Base-by-base conservation (phyloP, 768 basidiomycete species). In the Pholiota conissans region DNA sequence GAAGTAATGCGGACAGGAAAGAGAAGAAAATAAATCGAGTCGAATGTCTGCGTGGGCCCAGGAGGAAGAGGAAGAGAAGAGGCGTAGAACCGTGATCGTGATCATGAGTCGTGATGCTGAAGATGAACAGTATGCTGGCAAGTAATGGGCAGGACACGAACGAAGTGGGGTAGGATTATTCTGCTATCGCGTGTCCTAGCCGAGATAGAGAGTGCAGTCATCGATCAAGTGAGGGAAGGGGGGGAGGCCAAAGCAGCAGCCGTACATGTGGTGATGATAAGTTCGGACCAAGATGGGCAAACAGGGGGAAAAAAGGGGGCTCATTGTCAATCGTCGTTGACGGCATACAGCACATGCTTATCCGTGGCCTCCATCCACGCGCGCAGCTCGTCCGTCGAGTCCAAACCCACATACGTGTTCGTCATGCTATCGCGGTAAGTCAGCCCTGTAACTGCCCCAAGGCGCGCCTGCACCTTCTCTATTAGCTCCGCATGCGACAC, bases 391-490 rank as follows among this genome's bases (percentile, higher is more conserved):
- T 76, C 76, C 66, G 93, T 88, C 29, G 77, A 76, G 53, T 82
- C 78, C 59, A 95, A 74, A 20, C 79, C 83, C 16, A 87, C 79
- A 61, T 89, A 85, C 8, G 75, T 78, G 65, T 86, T 85, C 65
- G 80, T 84, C 66, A 81, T 67, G 66, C 86, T 89, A 65, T 91
- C 86, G 29, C 92, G 85, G 71, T 90, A 98, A 63, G 84, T 80
- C 60, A 98, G 76, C 40, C 76, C 74, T 8, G 68, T 75, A 32
- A 96, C 87, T 13, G 80, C 81, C 0, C 93, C 95, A 5, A 98
- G 76, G 52, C 97, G 84, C 32, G 89, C 83, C 65, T 93, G 86
- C 30, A 98, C 91, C 75, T 98, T 99, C 50, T 86, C 91, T 80
- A 97, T 87, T 59, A 99, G 79, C 67, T 96, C 93, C 9, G 73